These are phyloP conservation scores for Verruconis gallopava DNA, from an alignment of 2,329 filamentous ascomycete genomes.

Conservation along the genomic window DNA sequence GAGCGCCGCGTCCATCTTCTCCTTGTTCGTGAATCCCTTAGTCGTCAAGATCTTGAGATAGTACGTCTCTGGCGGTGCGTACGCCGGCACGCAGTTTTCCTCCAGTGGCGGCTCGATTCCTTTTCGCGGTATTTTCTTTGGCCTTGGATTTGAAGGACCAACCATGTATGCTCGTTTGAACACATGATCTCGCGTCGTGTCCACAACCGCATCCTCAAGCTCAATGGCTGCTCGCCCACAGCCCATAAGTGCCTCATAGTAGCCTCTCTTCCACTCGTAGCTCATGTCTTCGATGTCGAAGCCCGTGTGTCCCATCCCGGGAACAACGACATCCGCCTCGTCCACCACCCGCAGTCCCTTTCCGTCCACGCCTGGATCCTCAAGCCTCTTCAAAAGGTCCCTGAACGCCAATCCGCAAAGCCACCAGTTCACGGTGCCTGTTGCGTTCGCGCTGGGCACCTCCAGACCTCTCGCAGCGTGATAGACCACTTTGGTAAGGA, in stretches of 20 bases:
- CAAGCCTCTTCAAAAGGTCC: constrained; percentile 51
- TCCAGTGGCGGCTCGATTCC: constrained; percentile 53
- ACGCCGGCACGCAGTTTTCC: constrained; percentile 60
- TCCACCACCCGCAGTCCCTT: constrained; percentile 46
- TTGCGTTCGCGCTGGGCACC: constrained; percentile 41
- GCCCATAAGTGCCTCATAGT: constrained; percentile 70
- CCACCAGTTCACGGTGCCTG: constrained; percentile 53
- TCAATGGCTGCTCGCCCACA: constrained; percentile 66
- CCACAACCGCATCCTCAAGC: constrained; percentile 64
- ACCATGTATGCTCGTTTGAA: constrained; percentile 63
- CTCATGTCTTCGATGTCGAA: constrained; percentile 63
- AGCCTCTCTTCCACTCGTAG: constrained; percentile 75
- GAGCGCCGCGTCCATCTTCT: constrained; percentile 69
- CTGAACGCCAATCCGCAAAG: constrained; percentile 48
- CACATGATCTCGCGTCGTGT: constrained; percentile 51
- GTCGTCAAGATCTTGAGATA: constrained; percentile 77
- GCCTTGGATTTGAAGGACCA: constrained; percentile 72
- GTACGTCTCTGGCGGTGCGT: constrained; percentile 56
- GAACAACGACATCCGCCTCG: constrained; percentile 40
- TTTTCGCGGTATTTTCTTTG: constrained; percentile 56
- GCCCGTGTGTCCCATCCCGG: constrained; percentile 42
- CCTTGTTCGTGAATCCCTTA: constrained; percentile 61
- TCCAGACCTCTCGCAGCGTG: constrained; percentile 51
- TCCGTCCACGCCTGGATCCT: constrained; percentile 57
- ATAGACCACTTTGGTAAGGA: constrained; percentile 53